Evolutionary conservation across 345 rosid species (phyloP).

Genomic region (Gynandropsis gynandra): DNA sequence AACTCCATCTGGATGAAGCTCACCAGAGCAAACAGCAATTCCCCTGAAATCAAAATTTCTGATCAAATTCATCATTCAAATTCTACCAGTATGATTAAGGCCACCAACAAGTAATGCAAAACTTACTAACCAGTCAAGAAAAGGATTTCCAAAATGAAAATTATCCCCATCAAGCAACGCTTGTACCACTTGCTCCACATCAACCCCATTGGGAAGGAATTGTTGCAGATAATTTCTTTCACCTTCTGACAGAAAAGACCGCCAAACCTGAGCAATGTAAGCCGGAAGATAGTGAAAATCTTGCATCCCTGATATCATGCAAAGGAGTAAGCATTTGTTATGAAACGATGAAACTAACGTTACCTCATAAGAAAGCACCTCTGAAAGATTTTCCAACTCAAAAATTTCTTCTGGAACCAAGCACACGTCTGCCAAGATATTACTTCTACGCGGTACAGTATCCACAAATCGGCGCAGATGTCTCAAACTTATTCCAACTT

Average conservation of each 20-base stretch:
- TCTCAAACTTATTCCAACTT: conserved; percentile 63
- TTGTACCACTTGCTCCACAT: conserved; percentile 49
- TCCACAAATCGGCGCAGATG: conserved; percentile 54
- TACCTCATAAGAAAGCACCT: conserved; percentile 80
- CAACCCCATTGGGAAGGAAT: conserved; percentile 68
- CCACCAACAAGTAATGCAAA: conserved; percentile 2
- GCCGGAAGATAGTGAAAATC: conserved; percentile 9
- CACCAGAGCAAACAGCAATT: conserved; percentile 57
- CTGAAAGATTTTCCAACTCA: conserved; percentile 56
- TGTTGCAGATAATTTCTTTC: conserved; percentile 65
- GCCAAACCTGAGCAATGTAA: conserved; percentile 55
- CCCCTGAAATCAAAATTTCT: conserved; percentile 62
- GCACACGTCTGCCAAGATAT: conserved; percentile 53
- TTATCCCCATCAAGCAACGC: conserved; percentile 64
- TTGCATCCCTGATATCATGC: too few relatives aligned
- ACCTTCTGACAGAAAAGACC: conserved; percentile 49
- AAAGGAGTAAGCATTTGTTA: conserved; percentile 15
- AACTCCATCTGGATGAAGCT: conserved; percentile 78
- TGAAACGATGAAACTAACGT: conserved; percentile 1
- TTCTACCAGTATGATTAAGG: conserved; percentile 13
- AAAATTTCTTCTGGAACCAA: conserved; percentile 60
- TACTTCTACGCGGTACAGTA: conserved; percentile 31
- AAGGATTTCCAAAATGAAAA: conserved; percentile 82
- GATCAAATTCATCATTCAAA: conserved; percentile 27
- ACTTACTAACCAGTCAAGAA: conserved; percentile 58